Percentiles rank a stretch among this genome's conserved stretches.
phyloP scores from a whole-genome alignment of 345 rosid species.

The Eucalyptus cloeziana region DNA sequence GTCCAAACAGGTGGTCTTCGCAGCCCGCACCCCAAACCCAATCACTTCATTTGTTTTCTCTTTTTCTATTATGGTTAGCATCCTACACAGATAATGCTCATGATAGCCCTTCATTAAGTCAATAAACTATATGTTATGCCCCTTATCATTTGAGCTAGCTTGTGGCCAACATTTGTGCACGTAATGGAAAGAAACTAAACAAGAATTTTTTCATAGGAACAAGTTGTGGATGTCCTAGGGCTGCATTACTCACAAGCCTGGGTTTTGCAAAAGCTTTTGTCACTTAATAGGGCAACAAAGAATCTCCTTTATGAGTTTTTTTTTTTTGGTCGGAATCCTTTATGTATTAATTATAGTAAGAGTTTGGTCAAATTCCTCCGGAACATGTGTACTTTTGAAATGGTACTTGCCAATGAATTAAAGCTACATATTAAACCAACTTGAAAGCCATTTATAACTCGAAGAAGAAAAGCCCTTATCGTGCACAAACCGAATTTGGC shows the following conservation, averaged over 20 bases:
- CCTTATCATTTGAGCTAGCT: background rate
- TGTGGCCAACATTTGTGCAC: background rate
- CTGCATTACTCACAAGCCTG: background rate
- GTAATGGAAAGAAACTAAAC: background rate
- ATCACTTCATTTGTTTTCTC: background rate
- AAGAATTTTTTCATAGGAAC: background rate
- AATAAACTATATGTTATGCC: background rate
- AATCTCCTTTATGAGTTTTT: background rate
- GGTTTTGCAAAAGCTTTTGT: background rate
- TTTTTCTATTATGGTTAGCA: background rate
- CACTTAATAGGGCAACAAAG: background rate
- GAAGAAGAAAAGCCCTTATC: background rate
- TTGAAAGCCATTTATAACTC: background rate
- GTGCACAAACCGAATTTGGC: background rate
- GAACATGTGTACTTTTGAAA: background rate
- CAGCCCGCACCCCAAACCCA: background rate
- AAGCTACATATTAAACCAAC: background rate
- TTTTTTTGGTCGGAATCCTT: background rate
- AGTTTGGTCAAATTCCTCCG: background rate
- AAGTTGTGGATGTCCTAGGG: background rate
- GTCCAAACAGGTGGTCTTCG: background rate
- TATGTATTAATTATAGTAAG: background rate
- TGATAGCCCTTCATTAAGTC: background rate
- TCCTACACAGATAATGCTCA: background rate
- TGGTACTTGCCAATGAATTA: background rate